Evolutionary conservation across 2,329 filamentous ascomycete species (phyloP), one percentile per base, ranked within the genome.

Genomic region (Penicillium expansum): DNA sequence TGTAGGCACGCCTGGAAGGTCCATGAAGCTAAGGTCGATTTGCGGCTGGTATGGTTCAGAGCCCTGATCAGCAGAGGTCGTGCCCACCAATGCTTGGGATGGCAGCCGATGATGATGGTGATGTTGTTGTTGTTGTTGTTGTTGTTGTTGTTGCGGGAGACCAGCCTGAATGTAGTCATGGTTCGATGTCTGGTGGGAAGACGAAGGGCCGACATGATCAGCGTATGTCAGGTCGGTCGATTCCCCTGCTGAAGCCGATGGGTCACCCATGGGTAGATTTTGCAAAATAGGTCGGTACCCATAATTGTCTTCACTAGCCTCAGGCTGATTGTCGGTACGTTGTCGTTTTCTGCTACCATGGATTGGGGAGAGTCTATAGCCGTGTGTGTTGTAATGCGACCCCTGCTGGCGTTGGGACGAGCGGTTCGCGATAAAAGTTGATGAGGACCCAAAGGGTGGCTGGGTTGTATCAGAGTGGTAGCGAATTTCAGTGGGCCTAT

Each of bases 51-150:
- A 22, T 5, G 10, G 11, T 11, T 18, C 45, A 14, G 35, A 38
- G 16, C 27, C 38, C 3, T 48, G 32, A 9, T 77, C 86, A 82
- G 76, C 89, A 8, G 39, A 33, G 81, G 75, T 90, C 89, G 67
- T 52, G 51, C 83, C 82, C 18, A 88, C 85, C 22, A 86, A 86
- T 11, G 84, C 86, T 60, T 89, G 86, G 63, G 91, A 86, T 48
- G 91, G 90, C 37, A 92, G 81, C 41, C 88, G 87, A 67, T 92
- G 90, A 67, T 96, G 92, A 67, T 93, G 90, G 69, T 95, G 90
- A 45, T 84, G 84, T 37, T 83, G 82, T n/a, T n/a, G n/a, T n/a
- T n/a, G n/a, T n/a, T n/a, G n/a, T n/a, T n/a, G n/a, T n/a, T n/a
- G n/a, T n/a, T n/a, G n/a, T n/a, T n/a, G 90, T 45, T 84, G 84